These are phyloP conservation scores for Monilinia aucupariae DNA, from an alignment of 2,329 filamentous ascomycete species.

Conservation along the genomic window DNA sequence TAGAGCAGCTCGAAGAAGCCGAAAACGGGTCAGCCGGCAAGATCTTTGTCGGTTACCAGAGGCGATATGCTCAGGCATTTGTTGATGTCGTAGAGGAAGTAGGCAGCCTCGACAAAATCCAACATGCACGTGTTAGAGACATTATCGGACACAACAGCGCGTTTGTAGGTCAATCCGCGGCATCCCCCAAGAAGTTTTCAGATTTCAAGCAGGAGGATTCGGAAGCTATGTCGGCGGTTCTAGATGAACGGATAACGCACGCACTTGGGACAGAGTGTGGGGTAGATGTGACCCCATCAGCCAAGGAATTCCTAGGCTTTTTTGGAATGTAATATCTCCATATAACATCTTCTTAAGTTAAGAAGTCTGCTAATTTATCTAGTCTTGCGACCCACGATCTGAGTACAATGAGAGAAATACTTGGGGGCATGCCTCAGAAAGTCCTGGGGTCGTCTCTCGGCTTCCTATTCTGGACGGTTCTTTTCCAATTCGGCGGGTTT, in stretches of 20 bases:
- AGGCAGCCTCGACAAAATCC: slow-evolving; percentile 44
- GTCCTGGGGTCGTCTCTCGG: slow-evolving; percentile 42
- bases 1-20: slow-evolving; percentile 45
- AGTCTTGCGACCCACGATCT: slow-evolving; percentile 51
- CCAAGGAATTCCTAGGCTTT: slow-evolving; percentile 12
- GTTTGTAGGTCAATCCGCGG: slow-evolving; percentile 46
- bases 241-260: slow-evolving; percentile 84
- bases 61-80: slow-evolving; percentile 55
- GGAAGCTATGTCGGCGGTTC: slow-evolving; percentile 44
- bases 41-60: slow-evolving; percentile 56
- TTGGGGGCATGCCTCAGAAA: slow-evolving; percentile 43
- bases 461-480: slow-evolving; percentile 40
- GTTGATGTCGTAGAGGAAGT: slow-evolving; percentile 50
- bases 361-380: slow-evolving; percentile 32
- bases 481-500: slow-evolving; percentile 45
- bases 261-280: slow-evolving; percentile 72
- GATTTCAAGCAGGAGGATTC: slow-evolving; percentile 37
- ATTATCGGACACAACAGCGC: slow-evolving; percentile 50
- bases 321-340: slow-evolving; percentile 3
- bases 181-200: slow-evolving; percentile 41
- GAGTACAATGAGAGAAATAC: slow-evolving; percentile 47
- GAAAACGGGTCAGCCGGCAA: slow-evolving; percentile 40
- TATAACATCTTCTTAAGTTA: not conserved
- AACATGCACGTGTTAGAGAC: slow-evolving; percentile 47
- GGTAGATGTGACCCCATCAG: slow-evolving; percentile 2